Conservation (phyloP, 352 stramenopile species). For the Vaucheria bursata region DNA sequence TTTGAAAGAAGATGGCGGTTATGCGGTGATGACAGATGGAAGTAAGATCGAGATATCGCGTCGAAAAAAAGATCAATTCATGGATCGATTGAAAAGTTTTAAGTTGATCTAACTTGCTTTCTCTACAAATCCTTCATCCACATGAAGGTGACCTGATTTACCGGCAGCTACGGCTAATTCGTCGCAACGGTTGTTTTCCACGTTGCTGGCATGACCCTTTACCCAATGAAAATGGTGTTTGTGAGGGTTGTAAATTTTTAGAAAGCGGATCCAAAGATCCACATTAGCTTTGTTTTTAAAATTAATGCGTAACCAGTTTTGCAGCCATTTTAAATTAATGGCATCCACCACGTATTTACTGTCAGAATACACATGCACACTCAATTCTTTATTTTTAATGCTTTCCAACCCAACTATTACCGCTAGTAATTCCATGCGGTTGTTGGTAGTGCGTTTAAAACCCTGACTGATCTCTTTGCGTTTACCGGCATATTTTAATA, state of each 20-base stretch:
- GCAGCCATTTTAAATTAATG: background rate
- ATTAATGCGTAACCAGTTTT: background rate
- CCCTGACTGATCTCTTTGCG: background rate
- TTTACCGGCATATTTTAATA: background rate
- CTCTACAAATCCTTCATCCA: constrained; percentile 5
- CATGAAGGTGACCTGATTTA: background rate
- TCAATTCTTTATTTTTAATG: background rate
- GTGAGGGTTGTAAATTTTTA: background rate
- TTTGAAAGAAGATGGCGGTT: background rate
- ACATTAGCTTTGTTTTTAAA: background rate
- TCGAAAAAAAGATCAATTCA: background rate
- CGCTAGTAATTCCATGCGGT: background rate
- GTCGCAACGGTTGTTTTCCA: background rate
- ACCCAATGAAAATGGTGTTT: background rate
- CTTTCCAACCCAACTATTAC: background rate
- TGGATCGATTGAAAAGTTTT: background rate
- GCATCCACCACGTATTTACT: background rate
- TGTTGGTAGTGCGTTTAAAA: background rate
- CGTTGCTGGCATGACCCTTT: background rate
- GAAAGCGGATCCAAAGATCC: background rate
- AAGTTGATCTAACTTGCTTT: too few relatives aligned
- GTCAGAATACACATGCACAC: background rate
- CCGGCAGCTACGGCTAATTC: background rate
- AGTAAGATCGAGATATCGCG: background rate
- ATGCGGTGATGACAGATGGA: background rate